These are phyloP conservation scores for Gracilaria gracilis DNA, from an alignment of 23 red algal genomes.

Conservation along the genomic window DNA sequence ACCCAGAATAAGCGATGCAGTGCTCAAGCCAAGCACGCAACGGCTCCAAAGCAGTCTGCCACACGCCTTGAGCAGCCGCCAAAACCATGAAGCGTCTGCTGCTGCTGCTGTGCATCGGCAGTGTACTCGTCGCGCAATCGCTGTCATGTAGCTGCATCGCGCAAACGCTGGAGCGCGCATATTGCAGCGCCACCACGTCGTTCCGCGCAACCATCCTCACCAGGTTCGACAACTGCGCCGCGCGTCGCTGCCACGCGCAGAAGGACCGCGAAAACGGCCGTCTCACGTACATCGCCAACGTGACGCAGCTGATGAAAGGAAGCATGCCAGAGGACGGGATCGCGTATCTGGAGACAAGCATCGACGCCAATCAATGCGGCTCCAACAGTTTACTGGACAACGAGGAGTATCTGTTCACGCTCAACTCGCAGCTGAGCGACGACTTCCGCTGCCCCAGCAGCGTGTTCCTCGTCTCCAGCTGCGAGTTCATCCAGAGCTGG, in stretches of 20 bases:
- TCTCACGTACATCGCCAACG: constrained; percentile 8
- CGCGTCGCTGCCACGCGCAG: not conserved
- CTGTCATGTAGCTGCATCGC: not conserved
- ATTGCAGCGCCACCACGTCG: not conserved
- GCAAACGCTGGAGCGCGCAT: not conserved
- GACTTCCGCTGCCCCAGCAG: constrained; percentile 1
- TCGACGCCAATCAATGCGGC: constrained; percentile 13
- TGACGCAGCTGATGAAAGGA: not conserved
- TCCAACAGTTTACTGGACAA: not conserved
- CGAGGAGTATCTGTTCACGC: constrained; percentile 17
- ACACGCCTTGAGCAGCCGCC: too few species aligned
- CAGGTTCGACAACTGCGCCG: not conserved
- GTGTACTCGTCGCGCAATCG: not conserved
- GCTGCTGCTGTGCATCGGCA: not conserved
- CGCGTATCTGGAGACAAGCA: not conserved
- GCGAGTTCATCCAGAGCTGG: constrained; percentile 13
- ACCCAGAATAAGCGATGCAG: too few species aligned
- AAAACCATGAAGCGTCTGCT: constrained; percentile 22
- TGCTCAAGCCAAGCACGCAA: too few species aligned
- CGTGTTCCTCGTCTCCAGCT: constrained; percentile 9
- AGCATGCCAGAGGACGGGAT: constrained; percentile 16
- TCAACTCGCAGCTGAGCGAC: constrained; percentile 18
- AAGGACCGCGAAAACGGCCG: not conserved
- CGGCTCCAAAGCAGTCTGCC: too few species aligned
- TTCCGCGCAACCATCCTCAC: constrained; percentile 8